phyloP scores from a whole-genome alignment of 768 basidiomycete species.

The Termitomyces sp. region DNA sequence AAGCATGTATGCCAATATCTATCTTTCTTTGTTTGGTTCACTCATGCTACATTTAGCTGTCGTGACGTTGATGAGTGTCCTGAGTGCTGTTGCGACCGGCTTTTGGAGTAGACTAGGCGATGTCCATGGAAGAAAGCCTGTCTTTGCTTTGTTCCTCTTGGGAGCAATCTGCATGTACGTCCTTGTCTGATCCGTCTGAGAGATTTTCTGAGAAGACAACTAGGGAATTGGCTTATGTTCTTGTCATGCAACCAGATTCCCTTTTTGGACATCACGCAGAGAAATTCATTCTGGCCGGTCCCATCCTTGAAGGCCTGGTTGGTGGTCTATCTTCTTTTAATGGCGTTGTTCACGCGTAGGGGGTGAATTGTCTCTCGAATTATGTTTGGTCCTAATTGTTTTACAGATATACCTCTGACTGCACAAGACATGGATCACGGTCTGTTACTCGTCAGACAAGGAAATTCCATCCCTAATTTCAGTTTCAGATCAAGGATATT shows the following conservation, averaged over 20 bases:
- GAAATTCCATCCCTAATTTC: neutral
- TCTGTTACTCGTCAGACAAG: slow-evolving; percentile 10
- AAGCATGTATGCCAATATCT: slow-evolving; percentile 41
- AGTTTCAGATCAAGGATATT: slow-evolving; percentile 44
- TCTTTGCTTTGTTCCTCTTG: slow-evolving; percentile 61
- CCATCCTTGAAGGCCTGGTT: slow-evolving; percentile 73
- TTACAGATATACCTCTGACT: slow-evolving; percentile 51
- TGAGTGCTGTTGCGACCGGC: slow-evolving; percentile 81
- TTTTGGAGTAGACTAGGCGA: slow-evolving; percentile 87
- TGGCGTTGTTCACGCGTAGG: slow-evolving; percentile 66
- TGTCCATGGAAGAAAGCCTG: slow-evolving; percentile 66
- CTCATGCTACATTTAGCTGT: slow-evolving; percentile 39
- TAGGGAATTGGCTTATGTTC: slow-evolving; percentile 76
- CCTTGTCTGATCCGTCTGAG: neutral
- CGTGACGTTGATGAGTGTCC: slow-evolving; percentile 69
- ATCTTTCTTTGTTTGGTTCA: neutral
- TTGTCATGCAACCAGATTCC: slow-evolving; percentile 64
- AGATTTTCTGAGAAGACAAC: neutral
- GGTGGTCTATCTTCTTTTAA: slow-evolving; percentile 68
- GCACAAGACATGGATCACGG: slow-evolving; percentile 49
- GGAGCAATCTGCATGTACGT: slow-evolving; percentile 75
- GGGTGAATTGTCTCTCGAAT: slow-evolving; percentile 37
- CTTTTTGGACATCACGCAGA: slow-evolving; percentile 54
- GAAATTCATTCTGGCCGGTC: slow-evolving; percentile 71
- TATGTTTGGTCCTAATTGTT: slow-evolving; percentile 14